Conservation (phyloP, 1,139 yeast species). For the Yamadazyma dushanensis region DNA sequence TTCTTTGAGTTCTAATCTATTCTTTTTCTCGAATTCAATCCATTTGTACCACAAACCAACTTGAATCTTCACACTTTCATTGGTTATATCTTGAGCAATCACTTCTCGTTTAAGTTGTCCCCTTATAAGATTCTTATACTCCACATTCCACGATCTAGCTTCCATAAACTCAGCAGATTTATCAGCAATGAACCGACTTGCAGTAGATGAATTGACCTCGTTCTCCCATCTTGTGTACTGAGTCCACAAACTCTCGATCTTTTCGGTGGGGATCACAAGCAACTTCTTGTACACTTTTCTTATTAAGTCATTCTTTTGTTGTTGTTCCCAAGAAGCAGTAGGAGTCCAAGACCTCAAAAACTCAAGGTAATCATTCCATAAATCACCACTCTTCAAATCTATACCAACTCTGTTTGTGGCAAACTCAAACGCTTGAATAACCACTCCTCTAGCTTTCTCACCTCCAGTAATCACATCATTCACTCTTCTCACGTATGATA, state of each 20-base stretch:
- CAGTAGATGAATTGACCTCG: slow-evolving; percentile 69
- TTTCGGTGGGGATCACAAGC: slow-evolving; percentile 68
- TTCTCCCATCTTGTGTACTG: slow-evolving; percentile 84
- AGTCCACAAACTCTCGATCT: slow-evolving; percentile 79
- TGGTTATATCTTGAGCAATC: slow-evolving; percentile 25
- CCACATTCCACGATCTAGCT: slow-evolving; percentile 77
- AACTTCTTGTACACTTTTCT: slow-evolving; percentile 74
- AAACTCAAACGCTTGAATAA: slow-evolving; percentile 81
- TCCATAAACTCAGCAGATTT: slow-evolving; percentile 86
- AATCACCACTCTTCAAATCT: slow-evolving; percentile 67
- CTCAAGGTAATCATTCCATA: slow-evolving; percentile 85
- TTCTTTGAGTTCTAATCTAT: slow-evolving; percentile 62
- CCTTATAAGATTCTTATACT: slow-evolving; percentile 59
- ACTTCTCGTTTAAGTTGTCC: slow-evolving; percentile 41
- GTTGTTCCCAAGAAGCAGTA: slow-evolving; percentile 81
- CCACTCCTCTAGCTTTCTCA: slow-evolving; percentile 74
- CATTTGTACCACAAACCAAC: slow-evolving; percentile 65
- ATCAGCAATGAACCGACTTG: slow-evolving; percentile 84
- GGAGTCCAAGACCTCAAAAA: slow-evolving; percentile 81
- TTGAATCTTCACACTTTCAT: slow-evolving; percentile 34
- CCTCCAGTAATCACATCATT: slow-evolving; percentile 84
- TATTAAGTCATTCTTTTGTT: slow-evolving; percentile 75
- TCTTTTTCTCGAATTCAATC: slow-evolving; percentile 77
- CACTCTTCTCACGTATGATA: slow-evolving; percentile 75
- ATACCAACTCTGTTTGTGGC: slow-evolving; percentile 77